Evolutionary conservation across 2,329 filamentous ascomycete genomes (phyloP).

Genomic region (Cladosporium sp.): DNA sequence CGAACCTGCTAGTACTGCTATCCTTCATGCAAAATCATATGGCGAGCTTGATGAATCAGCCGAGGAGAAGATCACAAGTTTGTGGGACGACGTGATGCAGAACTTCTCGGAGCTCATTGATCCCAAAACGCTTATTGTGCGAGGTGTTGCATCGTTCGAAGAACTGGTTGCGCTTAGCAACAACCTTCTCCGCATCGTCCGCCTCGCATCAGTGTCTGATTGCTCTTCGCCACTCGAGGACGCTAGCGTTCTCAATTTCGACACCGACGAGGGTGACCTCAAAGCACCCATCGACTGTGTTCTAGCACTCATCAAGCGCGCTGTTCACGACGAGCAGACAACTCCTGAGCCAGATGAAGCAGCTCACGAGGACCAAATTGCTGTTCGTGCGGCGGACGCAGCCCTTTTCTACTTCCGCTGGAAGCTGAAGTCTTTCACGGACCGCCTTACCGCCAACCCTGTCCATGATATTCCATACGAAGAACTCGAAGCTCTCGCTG

Average conservation of each 20-base stretch:
- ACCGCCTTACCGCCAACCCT: constrained; percentile 49
- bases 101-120: constrained; percentile 68
- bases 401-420: constrained; percentile 93
- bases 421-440: constrained; percentile 50
- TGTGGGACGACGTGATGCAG: constrained; percentile 84
- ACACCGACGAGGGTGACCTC: constrained; percentile 27
- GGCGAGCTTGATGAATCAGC: constrained; percentile 87
- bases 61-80: constrained; percentile 72
- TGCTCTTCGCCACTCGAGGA: constrained; percentile 73
- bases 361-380: constrained; percentile 75
- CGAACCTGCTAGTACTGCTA: constrained; percentile 75
- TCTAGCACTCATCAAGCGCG: constrained; percentile 71
- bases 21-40: constrained; percentile 81
- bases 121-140: constrained; percentile 68
- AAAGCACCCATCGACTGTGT: constrained; percentile 64
- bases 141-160: constrained; percentile 65
- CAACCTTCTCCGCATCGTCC: constrained; percentile 35
- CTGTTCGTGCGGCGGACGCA: constrained; percentile 72
- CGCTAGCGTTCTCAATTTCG: constrained; percentile 38
- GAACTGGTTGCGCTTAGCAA: constrained; percentile 39
- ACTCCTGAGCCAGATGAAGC: constrained; percentile 57
- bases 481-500: constrained; percentile 59
- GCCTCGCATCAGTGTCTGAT: constrained; percentile 55
- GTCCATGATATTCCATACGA: constrained; percentile 57
- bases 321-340: constrained; percentile 63